phyloP scores from a whole-genome alignment of 768 basidiomycete genomes.

The Pleurotus djamor region DNA sequence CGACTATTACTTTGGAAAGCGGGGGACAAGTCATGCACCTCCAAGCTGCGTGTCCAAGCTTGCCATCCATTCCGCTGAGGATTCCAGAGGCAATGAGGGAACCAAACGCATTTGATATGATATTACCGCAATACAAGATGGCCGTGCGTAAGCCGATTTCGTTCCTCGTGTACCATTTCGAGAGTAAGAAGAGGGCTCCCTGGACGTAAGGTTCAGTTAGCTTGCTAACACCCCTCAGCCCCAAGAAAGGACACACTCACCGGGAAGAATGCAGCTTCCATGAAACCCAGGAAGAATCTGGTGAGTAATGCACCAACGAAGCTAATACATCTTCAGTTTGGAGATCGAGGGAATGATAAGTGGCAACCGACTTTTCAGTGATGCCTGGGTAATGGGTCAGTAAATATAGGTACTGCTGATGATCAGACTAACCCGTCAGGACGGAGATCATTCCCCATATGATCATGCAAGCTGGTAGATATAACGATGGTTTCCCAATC shows the following conservation, averaged over 20 bases:
- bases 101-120: constrained; percentile 87
- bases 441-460: constrained; percentile 68
- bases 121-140: constrained; percentile 68
- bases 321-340: constrained; percentile 26
- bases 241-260: not conserved
- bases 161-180: constrained; percentile 76
- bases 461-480: constrained; percentile 66
- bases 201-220: constrained; percentile 10
- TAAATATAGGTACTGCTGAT: not conserved
- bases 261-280: constrained; percentile 73
- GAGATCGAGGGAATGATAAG: not conserved
- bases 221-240: no score
- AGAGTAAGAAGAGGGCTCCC: constrained; percentile 49
- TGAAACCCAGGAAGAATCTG: constrained; percentile 77
- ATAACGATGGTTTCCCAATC: constrained; percentile 66
- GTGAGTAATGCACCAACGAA: constrained; percentile 69
- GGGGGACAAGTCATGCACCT: constrained; percentile 31
- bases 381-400: constrained; percentile 22
- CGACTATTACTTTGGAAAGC: no score
- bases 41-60: constrained; percentile 78
- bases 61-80: constrained; percentile 71
- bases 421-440: constrained; percentile 40
- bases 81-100: constrained; percentile 81
- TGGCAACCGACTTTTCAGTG: constrained; percentile 31
- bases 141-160: constrained; percentile 78